A percentile compares a stretch with the other conserved stretches of the same genome.
Conservation (phyloP, 805 yeast genomes). For the Sugiyamaella floridensis region DNA sequence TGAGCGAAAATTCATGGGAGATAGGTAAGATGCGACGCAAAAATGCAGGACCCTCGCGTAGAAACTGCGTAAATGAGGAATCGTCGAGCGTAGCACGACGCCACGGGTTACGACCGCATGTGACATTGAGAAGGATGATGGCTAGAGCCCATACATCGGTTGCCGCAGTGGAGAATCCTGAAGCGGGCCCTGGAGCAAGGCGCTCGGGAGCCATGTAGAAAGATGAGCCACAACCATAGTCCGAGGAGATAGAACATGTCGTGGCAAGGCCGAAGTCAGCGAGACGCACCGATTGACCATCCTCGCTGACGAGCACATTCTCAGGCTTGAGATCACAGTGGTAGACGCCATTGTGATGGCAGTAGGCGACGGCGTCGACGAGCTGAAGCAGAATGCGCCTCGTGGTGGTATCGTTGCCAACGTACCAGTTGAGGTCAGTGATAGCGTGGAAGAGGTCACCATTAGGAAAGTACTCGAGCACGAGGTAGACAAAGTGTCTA, state of each 20-base stretch:
- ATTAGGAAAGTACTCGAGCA: conserved; percentile 75
- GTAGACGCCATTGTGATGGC: conserved; percentile 70
- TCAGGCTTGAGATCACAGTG: conserved; percentile 94
- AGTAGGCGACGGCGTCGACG: conserved; percentile 68
- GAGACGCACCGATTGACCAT: conserved; percentile 46
- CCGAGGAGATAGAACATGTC: conserved; percentile 51
- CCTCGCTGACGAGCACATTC: conserved; percentile 59
- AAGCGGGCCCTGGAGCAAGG: conserved; percentile 14
- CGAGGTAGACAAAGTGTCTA: conserved; percentile 46
- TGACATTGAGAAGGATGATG: conserved; percentile 68
- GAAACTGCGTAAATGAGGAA: conserved; percentile 57
- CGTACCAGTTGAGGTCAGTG: conserved; percentile 51
- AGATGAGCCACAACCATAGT: conserved; percentile 76
- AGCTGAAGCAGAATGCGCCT: conserved; percentile 62
- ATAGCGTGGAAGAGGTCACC: conserved; percentile 79
- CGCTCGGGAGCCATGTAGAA: conserved; percentile 91
- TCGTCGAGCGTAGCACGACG: conserved; percentile 65
- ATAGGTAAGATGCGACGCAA: conserved; percentile 66
- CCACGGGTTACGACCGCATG: conserved; percentile 89
- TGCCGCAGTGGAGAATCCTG: conserved; percentile 53
- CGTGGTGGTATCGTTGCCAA: conserved; percentile 45
- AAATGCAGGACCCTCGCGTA: conserved; percentile 43
- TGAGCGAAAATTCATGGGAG: background rate
- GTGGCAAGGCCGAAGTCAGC: conserved; percentile 90
- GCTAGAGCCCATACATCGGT: conserved; percentile 89